These are phyloP conservation scores for Inga oerstediana DNA, from an alignment of 306 rosid genomes.

Conservation along the genomic window DNA sequence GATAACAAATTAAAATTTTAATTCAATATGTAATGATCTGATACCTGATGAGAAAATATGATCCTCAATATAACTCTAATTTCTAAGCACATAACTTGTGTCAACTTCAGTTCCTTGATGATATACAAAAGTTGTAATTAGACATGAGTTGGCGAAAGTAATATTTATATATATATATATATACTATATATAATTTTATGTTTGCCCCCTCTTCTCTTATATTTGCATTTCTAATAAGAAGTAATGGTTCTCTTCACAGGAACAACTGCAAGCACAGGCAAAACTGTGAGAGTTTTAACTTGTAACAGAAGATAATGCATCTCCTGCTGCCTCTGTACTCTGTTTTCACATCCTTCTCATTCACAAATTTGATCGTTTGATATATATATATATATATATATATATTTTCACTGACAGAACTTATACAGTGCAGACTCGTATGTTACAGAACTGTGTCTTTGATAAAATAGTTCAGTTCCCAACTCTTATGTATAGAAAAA, in stretches of 20 bases:
- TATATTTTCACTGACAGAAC: background rate
- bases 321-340: background rate
- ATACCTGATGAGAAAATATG: background rate
- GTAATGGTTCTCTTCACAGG: conserved; percentile 45
- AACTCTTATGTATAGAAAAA: background rate
- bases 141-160: background rate
- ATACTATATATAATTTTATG: background rate
- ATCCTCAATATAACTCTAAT: background rate
- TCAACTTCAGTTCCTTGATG: background rate
- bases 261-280: conserved; percentile 75
- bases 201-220: background rate
- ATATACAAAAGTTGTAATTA: background rate
- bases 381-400: background rate
- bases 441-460: background rate
- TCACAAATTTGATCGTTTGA: background rate
- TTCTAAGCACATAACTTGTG: background rate
- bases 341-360: background rate
- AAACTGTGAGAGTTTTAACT: conserved; percentile 30
- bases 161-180: too few species aligned
- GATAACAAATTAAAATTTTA: background rate
- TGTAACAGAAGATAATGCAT: background rate
- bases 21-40: background rate
- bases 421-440: background rate
- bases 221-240: background rate
- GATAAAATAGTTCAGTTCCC: background rate